phyloP scores from a whole-genome alignment of 306 rosid species.

The Ziziphus jujuba region DNA sequence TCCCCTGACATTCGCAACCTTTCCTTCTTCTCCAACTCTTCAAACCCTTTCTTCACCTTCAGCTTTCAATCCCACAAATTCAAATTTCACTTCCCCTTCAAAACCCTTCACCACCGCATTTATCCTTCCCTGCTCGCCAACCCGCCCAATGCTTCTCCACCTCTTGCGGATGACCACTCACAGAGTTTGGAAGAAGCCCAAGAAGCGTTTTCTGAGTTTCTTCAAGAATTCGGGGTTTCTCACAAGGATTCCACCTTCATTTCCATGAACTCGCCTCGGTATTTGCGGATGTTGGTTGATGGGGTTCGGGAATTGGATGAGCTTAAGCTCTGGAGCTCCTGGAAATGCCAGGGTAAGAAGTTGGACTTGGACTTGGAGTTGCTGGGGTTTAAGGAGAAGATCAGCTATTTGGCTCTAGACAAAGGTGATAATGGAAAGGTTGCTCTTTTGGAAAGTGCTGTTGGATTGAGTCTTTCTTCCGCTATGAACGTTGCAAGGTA shows the following conservation, averaged over 20 bases:
- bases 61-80: constrained; percentile 9
- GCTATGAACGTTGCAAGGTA: constrained; percentile 79
- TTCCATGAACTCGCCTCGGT: constrained; percentile 49
- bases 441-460: constrained; percentile 70
- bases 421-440: constrained; percentile 82
- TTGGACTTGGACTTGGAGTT: constrained; percentile 2
- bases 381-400: constrained; percentile 55
- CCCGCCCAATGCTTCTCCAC: constrained; percentile 7
- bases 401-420: constrained; percentile 47
- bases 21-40: not conserved
- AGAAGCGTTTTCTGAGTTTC: constrained; percentile 47
- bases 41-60: constrained; percentile 5
- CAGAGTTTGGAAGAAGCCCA: constrained; percentile 40
- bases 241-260: constrained; percentile 50
- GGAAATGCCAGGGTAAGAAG: constrained; percentile 9
- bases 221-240: constrained; percentile 53
- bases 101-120: constrained; percentile 8
- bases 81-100: constrained; percentile 1
- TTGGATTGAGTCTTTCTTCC: constrained; percentile 66
- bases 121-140: constrained; percentile 25
- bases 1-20: not conserved
- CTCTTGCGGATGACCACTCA: constrained; percentile 16
- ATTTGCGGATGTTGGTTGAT: constrained; percentile 64
- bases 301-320: constrained; percentile 78
- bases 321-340: constrained; percentile 39